phyloP scores from a whole-genome alignment of 768 basidiomycete species.

The Hypsizygus marmoreus region DNA sequence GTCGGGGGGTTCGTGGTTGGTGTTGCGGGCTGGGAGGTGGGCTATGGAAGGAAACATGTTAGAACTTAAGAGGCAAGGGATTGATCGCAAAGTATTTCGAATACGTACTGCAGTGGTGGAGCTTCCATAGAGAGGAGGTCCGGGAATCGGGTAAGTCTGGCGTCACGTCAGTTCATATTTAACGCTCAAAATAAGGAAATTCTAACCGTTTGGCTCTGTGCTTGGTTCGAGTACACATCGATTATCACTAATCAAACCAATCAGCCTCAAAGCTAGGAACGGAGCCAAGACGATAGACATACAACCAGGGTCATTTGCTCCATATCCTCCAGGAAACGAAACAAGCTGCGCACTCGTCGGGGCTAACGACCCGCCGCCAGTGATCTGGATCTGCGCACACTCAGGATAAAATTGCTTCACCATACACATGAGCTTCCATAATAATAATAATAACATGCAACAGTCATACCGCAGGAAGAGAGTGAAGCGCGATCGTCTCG shows the following conservation, averaged over 20 bases:
- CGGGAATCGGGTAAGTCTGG: conserved; percentile 43
- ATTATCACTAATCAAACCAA: conserved; percentile 33
- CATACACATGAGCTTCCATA: conserved; percentile 2
- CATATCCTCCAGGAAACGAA: conserved; percentile 49
- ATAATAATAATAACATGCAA: not conserved
- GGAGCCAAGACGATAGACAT: conserved; percentile 15
- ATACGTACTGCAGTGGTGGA: conserved; percentile 3
- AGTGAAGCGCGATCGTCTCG: conserved; percentile 51
- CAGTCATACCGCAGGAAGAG: conserved; percentile 48
- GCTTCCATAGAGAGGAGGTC: conserved; percentile 47
- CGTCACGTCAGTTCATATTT: not conserved
- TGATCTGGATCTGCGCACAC: conserved; percentile 46
- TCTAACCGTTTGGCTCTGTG: conserved; percentile 31
- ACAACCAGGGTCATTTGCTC: conserved; percentile 44
- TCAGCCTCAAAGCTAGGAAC: conserved; percentile 16
- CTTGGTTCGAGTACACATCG: conserved; percentile 41
- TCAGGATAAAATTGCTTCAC: conserved; percentile 74
- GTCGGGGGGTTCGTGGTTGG: conserved; percentile 20
- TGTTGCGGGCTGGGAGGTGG: conserved; percentile 16
- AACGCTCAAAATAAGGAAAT: not conserved
- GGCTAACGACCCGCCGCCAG: conserved; percentile 39
- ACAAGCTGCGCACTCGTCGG: conserved; percentile 48
- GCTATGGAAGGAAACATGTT: conserved; percentile 4
- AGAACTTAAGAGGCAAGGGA: conserved; percentile 1
- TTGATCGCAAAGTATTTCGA: not conserved